Evolutionary conservation across 176 grass and related monocot species (phyloP).

Genomic region (Oryza meridionalis): DNA sequence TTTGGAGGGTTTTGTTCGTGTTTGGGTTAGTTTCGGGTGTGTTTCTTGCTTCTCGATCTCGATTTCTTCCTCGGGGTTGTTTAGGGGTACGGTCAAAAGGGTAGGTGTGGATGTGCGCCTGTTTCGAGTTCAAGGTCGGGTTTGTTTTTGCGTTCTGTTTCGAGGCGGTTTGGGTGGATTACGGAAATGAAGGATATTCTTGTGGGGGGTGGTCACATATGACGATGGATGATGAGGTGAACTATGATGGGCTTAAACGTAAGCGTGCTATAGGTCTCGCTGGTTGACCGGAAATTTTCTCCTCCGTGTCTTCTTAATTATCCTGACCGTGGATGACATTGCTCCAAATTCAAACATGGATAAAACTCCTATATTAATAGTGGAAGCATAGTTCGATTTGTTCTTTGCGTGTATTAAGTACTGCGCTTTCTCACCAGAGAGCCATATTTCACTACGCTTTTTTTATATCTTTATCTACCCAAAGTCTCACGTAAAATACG

Average conservation of each 20-base stretch:
- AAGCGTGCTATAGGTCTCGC: neutral
- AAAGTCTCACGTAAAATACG: neutral
- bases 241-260: neutral
- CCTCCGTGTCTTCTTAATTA: neutral
- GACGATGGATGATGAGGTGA: neutral
- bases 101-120: neutral
- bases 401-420: neutral
- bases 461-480: neutral
- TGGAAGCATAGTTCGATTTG: neutral
- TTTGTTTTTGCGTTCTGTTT: neutral
- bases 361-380: neutral
- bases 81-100: neutral
- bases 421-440: neutral
- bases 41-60: neutral
- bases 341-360: neutral
- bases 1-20: neutral
- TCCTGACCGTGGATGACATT: neutral
- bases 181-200: too few species aligned
- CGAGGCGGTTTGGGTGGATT: neutral
- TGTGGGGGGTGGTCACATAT: too few species aligned
- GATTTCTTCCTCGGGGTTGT: neutral
- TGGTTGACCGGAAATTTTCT: constrained; percentile 15
- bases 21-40: neutral
- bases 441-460: too few species aligned
- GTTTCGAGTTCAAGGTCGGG: neutral